These are phyloP conservation scores for Candida andamanensis DNA, from an alignment of 805 yeast species.

Conservation along the genomic window DNA sequence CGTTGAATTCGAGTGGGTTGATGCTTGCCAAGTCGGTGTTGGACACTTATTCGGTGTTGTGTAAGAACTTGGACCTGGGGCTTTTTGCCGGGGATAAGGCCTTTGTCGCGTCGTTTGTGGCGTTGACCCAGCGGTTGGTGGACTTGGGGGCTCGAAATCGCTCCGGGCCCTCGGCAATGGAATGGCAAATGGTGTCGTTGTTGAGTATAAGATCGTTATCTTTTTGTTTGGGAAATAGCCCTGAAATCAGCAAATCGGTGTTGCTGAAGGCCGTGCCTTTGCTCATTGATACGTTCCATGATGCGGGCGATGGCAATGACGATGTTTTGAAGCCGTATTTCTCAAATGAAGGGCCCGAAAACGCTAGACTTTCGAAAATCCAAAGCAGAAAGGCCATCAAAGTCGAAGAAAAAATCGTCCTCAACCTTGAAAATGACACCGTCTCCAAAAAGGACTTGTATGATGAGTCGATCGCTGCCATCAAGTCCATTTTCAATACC, in stretches of 20 bases:
- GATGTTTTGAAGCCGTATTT: slow-evolving; percentile 19
- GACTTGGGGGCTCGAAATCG: slow-evolving; percentile 10
- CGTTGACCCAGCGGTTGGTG: slow-evolving; percentile 20
- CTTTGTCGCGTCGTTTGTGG: slow-evolving; percentile 46
- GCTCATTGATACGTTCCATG: slow-evolving; percentile 30
- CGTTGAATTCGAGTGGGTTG: slow-evolving; percentile 55
- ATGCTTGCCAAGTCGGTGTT: slow-evolving; percentile 52
- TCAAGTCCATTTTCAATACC: slow-evolving; percentile 62
- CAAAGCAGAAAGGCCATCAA: slow-evolving; percentile 18
- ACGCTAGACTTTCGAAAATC: slow-evolving; percentile 23
- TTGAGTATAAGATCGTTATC: slow-evolving; percentile 36
- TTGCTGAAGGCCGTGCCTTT: slow-evolving; percentile 32
- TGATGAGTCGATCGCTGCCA: slow-evolving; percentile 44
- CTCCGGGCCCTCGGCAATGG: slow-evolving; percentile 27
- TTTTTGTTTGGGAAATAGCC: slow-evolving; percentile 30
- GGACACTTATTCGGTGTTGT: slow-evolving; percentile 41
- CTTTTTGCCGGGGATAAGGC: slow-evolving; percentile 61
- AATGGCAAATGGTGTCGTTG: slow-evolving; percentile 44
- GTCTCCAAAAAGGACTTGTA: slow-evolving; percentile 36
- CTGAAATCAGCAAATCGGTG: slow-evolving; percentile 23
- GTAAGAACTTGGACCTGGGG: slow-evolving; percentile 51
- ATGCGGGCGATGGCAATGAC: slow-evolving; percentile 15
- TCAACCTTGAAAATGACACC: slow-evolving; percentile 29
- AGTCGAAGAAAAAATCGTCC: slow-evolving; percentile 15
- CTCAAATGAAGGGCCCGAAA: slow-evolving; percentile 23